phyloP scores from a whole-genome alignment of 2,329 filamentous ascomycete genomes.

The Diaporthe sp. region DNA sequence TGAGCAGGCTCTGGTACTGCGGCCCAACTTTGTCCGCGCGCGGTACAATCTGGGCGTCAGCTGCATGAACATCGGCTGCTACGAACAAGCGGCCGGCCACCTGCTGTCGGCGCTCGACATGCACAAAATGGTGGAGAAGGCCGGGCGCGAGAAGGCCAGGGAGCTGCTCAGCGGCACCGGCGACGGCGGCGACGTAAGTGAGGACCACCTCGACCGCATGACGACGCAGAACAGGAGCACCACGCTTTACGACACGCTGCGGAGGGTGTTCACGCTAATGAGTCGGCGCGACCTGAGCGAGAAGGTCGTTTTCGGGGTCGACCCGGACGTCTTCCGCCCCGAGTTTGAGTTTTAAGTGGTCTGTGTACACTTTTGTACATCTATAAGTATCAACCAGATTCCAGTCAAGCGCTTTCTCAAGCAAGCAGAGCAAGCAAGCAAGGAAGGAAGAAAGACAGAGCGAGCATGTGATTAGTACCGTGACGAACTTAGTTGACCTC shows the following conservation, averaged over 20 bases:
- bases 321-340: constrained; percentile 86
- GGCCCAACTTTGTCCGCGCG: constrained; percentile 96
- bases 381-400: constrained; percentile 20
- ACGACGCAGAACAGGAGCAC: constrained; percentile 96
- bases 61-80: constrained; percentile 98
- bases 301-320: constrained; percentile 87
- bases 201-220: constrained; percentile 85
- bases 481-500: not conserved
- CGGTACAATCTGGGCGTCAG: constrained; percentile 96
- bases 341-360: constrained; percentile 74
- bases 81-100: constrained; percentile 91
- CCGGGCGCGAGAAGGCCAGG: constrained; percentile 83
- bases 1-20: constrained; percentile 87
- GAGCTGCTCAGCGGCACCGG: constrained; percentile 76
- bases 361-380: not conserved
- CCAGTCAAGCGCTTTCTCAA: not conserved
- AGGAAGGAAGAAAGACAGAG: not conserved
- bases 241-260: constrained; percentile 93
- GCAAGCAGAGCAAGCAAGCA: not conserved
- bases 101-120: constrained; percentile 91
- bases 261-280: constrained; percentile 98
- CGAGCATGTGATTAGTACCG: not conserved
- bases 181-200: constrained; percentile 59
- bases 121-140: constrained; percentile 92
- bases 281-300: constrained; percentile 87